Evolutionary conservation across 2,329 filamentous ascomycete species (phyloP), one percentile per base, ranked within the genome.

Genomic region (Aspergillus versicolor): DNA sequence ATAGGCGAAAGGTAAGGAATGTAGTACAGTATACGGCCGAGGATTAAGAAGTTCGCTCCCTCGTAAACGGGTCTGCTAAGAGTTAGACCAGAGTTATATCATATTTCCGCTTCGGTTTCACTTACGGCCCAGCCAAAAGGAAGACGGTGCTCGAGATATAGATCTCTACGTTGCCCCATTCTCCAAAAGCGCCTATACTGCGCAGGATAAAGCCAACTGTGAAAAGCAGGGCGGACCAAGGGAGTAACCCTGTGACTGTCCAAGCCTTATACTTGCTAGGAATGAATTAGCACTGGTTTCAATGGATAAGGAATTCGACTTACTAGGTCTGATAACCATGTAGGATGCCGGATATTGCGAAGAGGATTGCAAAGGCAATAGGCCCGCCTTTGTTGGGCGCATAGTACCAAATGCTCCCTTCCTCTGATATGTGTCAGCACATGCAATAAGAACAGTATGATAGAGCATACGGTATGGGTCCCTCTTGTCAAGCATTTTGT

Each of bases 1-100:
- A 84, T 77, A 1, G 74, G 73, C 1, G 69, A 67, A 40, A 80
- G 75, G 57, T 84, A 84, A 3, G 81, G 70, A 2, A 74, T 68
- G 50, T 79, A 76, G 55, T 77, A 77, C 0, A 85, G 71, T n/a
- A 83, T 76, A 27, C 79, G 77, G 15, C 74, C 77, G 0, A 84
- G 73, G 54, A 83, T 82, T 37, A 82, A 73, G 63, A 82, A 84
- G 54, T 82, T 82, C 52, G 73, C 73, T 7, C 70, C 71, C 57
- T 76, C 73, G 44, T 77, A 77, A 40, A 78, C 71, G 9, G 75
- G 75, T 15, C 71, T 74, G 15, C 13, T 49, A 27, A 38, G 6
- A n/a, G 27, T 54, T 42, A 50, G 44, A 30, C 15, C 22, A 30
- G 43, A 48, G 24, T 7, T 13, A 24, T 19, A 19, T 51, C 8